Base-by-base conservation (phyloP, 176 grass and related monocot genomes). In the Secale cereale region DNA sequence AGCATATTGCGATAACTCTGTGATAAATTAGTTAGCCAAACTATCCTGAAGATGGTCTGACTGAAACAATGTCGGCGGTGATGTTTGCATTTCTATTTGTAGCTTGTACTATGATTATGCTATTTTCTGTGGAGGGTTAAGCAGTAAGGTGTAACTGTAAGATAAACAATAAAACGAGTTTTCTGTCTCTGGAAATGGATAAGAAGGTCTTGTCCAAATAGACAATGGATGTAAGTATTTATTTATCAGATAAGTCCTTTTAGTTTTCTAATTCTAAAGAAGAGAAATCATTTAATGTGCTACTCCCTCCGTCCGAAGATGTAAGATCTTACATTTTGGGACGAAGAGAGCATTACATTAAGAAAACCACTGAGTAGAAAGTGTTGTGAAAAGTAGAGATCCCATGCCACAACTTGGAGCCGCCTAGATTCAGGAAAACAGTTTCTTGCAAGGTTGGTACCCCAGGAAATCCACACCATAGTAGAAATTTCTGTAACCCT, bases 111-210 rank as follows among this genome's bases (percentile, higher is more conserved):
- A 81, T 33, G 4, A 0, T 54, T 81, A 20, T 75, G 40, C 11
- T 61, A 14, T 19, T 36, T 46, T 29, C 39, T 48, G 62, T 33
- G 41, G 33, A 81, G 37, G 27, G 79, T 27, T 68, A 68, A 69
- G 67, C 86, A 46, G 39, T 79, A 79, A 79, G 36, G 25, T 78
- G 69, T 65, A 62, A 73, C 28, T 59, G 30, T 41, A 70, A 78
- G 36, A 70, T 59, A 70, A 26, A 85, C 32, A 79, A 70, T 73
- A 73, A 68, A 69, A 35, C 20, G 32, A 3, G 35, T 7, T 10
- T 75, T 20, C 8, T 50, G 32, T 76, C 3, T 64, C 10, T 32
- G 7, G 2, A 31, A 29, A 22, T 59, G 32, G 27, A 57, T 29
- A 23, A 56, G 15, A 77, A 30, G 23, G 17, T 7, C 37, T 65